phyloP scores from a whole-genome alignment of 2,329 filamentous ascomycete genomes.

The Tolypocladium endophyticum region DNA sequence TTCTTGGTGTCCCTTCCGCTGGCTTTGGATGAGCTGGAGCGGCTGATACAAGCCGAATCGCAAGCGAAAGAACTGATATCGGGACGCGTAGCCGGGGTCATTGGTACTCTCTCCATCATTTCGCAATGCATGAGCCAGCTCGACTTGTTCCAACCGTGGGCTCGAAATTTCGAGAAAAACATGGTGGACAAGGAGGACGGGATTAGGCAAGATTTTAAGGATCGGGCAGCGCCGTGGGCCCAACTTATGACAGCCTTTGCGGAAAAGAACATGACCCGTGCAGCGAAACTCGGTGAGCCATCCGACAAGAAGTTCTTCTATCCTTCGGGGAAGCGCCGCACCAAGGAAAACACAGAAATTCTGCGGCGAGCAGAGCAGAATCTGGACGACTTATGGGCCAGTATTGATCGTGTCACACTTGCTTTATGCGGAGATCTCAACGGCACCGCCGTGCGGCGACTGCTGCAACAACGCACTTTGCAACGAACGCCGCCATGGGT shows the following conservation, averaged over 20 bases:
- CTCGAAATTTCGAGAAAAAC: conserved; percentile 23
- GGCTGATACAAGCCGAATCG: conserved; percentile 26
- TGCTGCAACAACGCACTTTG: conserved; percentile 25
- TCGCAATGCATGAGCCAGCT: conserved; percentile 33
- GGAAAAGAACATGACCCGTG: conserved; percentile 4
- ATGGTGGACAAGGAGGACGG: conserved; percentile 10
- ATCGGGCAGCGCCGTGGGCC: conserved; percentile 4
- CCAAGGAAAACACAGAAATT: conserved; percentile 25
- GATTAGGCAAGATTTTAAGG: conserved; percentile 16
- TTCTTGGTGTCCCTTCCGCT: conserved; percentile 21
- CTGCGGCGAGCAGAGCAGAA: neutral
- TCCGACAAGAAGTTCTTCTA: conserved; percentile 29
- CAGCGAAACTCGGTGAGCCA: conserved; percentile 18
- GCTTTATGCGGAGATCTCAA: conserved; percentile 1
- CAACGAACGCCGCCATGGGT: conserved; percentile 39
- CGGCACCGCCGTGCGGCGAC: neutral
- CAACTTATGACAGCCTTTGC: conserved; percentile 7
- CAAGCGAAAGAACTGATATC: conserved; percentile 26
- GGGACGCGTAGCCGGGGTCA: conserved; percentile 17
- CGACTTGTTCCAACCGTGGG: conserved; percentile 37
- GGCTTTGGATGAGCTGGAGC: conserved; percentile 37
- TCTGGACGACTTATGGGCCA: conserved; percentile 3
- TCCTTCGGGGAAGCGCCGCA: conserved; percentile 32
- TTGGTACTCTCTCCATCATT: conserved; percentile 36
- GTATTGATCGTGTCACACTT: neutral